phyloP scores from a whole-genome alignment of 805 yeast genomes.

The Barnettozyma pratensis region DNA sequence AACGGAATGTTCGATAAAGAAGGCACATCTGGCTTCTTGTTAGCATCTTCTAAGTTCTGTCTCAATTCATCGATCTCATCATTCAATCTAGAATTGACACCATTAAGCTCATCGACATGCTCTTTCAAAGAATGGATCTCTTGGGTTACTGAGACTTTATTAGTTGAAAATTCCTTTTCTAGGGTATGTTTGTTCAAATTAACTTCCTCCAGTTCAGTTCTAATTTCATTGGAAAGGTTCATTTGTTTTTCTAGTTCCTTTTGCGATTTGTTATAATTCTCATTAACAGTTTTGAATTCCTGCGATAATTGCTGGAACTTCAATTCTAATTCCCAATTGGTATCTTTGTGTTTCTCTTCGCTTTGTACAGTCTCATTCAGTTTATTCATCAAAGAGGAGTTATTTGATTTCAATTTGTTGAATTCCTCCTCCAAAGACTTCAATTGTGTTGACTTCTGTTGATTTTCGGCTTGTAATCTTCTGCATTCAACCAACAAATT shows the following conservation, averaged over 20 bases:
- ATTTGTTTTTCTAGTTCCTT: constrained; percentile 36
- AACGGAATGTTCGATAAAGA: constrained; percentile 17
- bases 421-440: constrained; percentile 39
- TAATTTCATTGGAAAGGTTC: constrained; percentile 31
- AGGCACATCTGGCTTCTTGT: constrained; percentile 13
- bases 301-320: constrained; percentile 34
- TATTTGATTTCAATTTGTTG: constrained; percentile 23
- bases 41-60: constrained; percentile 15
- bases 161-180: constrained; percentile 32
- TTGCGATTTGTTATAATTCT: constrained; percentile 35
- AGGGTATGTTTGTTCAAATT: constrained; percentile 35
- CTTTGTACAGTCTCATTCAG: constrained; percentile 23
- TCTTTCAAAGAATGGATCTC: constrained; percentile 45
- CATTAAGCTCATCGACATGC: constrained; percentile 56
- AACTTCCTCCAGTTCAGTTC: constrained; percentile 45
- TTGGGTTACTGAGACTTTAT: constrained; percentile 31
- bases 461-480: constrained; percentile 60
- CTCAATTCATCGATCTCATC: constrained; percentile 30
- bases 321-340: constrained; percentile 61
- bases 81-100: constrained; percentile 60
- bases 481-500: constrained; percentile 67
- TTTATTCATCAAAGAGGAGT: constrained; percentile 18
- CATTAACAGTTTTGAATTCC: constrained; percentile 34
- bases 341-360: constrained; percentile 50
- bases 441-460: constrained; percentile 37